Evolutionary conservation across 2,329 filamentous ascomycete species (phyloP).

Genomic region (Penicillium sp.): DNA sequence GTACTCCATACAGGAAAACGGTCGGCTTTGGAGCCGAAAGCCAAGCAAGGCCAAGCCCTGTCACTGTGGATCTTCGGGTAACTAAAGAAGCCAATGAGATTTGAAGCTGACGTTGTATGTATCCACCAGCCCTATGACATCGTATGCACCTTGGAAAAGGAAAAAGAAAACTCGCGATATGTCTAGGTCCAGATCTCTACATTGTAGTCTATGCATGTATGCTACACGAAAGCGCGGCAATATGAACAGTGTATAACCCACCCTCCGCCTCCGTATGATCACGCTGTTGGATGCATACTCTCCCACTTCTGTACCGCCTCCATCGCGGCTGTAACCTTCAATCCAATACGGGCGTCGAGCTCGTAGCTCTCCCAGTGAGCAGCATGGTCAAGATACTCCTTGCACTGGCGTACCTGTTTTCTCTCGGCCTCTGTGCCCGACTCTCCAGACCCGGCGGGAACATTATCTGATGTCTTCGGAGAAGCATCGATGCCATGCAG

Average conservation of each 20-base stretch:
- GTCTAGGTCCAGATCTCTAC: constrained; percentile 2
- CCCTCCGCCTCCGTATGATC: no score
- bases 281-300: constrained; percentile 22
- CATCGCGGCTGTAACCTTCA: constrained; percentile 47
- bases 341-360: constrained; percentile 55
- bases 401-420: constrained; percentile 50
- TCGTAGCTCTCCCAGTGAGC: constrained; percentile 60
- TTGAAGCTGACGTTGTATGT: no score
- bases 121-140: no score
- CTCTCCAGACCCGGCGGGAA: neutral
- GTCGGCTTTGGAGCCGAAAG: neutral
- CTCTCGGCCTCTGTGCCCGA: constrained; percentile 26
- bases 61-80: neutral
- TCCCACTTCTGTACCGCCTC: constrained; percentile 47
- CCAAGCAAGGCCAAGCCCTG: no score
- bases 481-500: constrained; percentile 24
- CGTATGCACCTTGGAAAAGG: no score
- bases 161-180: neutral
- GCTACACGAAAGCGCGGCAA: neutral
- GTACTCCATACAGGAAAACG: neutral
- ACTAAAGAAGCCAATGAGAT: neutral
- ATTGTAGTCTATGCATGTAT: constrained; percentile 5
- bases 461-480: constrained; percentile 4
- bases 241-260: constrained; percentile 1
- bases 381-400: constrained; percentile 54